phyloP scores from a whole-genome alignment of 2,329 filamentous ascomycete genomes.

The Alternaria gaisen region DNA sequence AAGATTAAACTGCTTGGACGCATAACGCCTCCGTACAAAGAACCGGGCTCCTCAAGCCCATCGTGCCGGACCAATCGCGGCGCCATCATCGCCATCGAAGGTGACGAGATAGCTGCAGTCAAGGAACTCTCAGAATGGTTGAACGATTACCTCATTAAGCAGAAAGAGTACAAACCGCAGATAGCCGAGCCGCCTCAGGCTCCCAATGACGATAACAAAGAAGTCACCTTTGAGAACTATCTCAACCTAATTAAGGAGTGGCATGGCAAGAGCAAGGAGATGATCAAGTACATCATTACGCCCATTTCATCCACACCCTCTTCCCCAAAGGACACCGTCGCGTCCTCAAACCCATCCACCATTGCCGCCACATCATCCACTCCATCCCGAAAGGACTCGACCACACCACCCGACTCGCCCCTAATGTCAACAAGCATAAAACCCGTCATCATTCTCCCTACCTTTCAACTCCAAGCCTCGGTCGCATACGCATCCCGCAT shows the following conservation, averaged over 20 bases:
- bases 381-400: conserved; percentile 29
- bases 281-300: conserved; percentile 66
- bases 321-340: conserved; percentile 7
- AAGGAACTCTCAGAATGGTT: conserved; percentile 72
- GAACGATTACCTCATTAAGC: conserved; percentile 61
- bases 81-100: conserved; percentile 84
- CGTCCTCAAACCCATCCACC: conserved; percentile 24
- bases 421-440: conserved; percentile 44
- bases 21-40: conserved; percentile 73
- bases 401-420: conserved; percentile 19
- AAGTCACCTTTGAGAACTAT: conserved; percentile 62
- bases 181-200: conserved; percentile 60
- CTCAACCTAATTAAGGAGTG: conserved; percentile 74
- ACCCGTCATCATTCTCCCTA: conserved; percentile 78
- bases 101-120: conserved; percentile 71
- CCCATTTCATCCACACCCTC: conserved; percentile 12
- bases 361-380: conserved; percentile 6
- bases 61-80: conserved; percentile 65
- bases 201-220: conserved; percentile 48
- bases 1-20: conserved; percentile 80
- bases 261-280: conserved; percentile 78
- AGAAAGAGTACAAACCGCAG: conserved; percentile 61
- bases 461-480: conserved; percentile 81
- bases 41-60: conserved; percentile 32
- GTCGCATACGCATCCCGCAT: conserved; percentile 78